These are phyloP conservation scores for Pseudogymnoascus sp. DNA, from an alignment of 2,329 filamentous ascomycete genomes.

Conservation along the genomic window DNA sequence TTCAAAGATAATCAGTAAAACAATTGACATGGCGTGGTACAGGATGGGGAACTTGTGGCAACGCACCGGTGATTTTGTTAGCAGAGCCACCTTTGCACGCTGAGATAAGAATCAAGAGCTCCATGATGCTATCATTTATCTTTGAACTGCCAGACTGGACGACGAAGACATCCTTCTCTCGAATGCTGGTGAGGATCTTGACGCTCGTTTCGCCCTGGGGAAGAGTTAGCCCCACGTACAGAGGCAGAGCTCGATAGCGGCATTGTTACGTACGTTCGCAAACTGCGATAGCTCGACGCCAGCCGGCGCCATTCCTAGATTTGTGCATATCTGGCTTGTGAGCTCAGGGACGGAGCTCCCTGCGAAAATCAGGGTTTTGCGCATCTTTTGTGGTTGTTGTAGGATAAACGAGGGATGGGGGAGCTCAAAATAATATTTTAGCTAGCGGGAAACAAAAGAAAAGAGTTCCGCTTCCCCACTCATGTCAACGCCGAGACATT, in stretches of 20 bases:
- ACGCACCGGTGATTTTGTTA: constrained; percentile 87
- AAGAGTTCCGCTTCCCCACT: not conserved
- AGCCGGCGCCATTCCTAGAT: constrained; percentile 56
- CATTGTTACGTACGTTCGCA: constrained; percentile 51
- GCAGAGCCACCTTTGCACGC: constrained; percentile 97
- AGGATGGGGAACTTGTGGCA: not conserved
- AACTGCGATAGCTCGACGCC: constrained; percentile 60
- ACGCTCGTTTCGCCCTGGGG: constrained; percentile 60
- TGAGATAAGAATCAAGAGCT: constrained; percentile 97
- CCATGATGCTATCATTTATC: constrained; percentile 99
- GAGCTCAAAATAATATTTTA: constrained; percentile 10
- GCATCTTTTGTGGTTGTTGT: constrained; percentile 38
- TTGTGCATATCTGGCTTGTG: constrained; percentile 58
- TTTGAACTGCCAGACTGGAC: constrained; percentile 91
- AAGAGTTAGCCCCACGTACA: constrained; percentile 19
- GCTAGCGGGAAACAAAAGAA: constrained; percentile 5
- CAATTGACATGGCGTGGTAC: not conserved
- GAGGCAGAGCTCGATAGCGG: constrained; percentile 20
- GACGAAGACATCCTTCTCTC: constrained; percentile 98
- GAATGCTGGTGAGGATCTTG: constrained; percentile 65
- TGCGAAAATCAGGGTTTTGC: constrained; percentile 59
- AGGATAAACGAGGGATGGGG: constrained; percentile 6
- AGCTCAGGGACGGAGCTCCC: constrained; percentile 59
- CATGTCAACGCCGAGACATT: constrained; percentile 4
- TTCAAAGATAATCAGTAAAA: constrained; percentile 30